These are phyloP conservation scores for Phytophthora litchii DNA, from an alignment of 352 stramenopile species.

Conservation along the genomic window DNA sequence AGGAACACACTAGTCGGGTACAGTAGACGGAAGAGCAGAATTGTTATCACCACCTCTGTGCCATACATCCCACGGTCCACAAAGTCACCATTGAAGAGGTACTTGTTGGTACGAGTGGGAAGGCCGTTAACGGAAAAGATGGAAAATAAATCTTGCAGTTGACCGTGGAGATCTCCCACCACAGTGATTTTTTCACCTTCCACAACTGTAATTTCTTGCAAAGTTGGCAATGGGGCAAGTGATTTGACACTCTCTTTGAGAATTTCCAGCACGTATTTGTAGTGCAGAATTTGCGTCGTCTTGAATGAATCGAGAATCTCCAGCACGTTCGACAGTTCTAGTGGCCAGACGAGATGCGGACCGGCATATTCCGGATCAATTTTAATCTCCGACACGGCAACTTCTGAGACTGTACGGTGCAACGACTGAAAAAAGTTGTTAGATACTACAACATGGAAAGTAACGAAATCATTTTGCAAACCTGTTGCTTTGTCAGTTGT, in stretches of 20 bases:
- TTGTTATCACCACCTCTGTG: slow-evolving; percentile 85
- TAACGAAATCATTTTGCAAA: slow-evolving; percentile 24
- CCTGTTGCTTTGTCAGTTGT: slow-evolving; percentile 74
- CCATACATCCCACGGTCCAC: slow-evolving; percentile 93
- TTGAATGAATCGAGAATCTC: slow-evolving; percentile 93
- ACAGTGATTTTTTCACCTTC: slow-evolving; percentile 92
- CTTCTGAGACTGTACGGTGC: slow-evolving; percentile 59
- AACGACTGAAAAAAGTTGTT: slow-evolving; percentile 39
- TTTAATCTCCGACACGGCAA: slow-evolving; percentile 55
- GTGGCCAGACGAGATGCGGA: slow-evolving; percentile 81
- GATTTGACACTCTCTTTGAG: slow-evolving; percentile 71
- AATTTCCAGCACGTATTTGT: slow-evolving; percentile 92
- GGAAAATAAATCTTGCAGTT: slow-evolving; percentile 94
- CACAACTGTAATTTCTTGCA: slow-evolving; percentile 87
- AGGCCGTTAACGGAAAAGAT: slow-evolving; percentile 95
- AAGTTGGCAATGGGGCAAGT: slow-evolving; percentile 67
- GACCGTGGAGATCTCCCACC: slow-evolving; percentile 94
- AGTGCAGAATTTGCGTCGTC: slow-evolving; percentile 83
- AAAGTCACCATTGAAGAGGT: slow-evolving; percentile 98
- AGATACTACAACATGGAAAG: slow-evolving; percentile 1
- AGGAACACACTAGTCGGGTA: slow-evolving; percentile 89
- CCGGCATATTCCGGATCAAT: slow-evolving; percentile 74
- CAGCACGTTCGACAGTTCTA: slow-evolving; percentile 86
- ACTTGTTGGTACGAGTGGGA: slow-evolving; percentile 91
- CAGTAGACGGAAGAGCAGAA: slow-evolving; percentile 76